A percentile compares a stretch with the other conserved stretches of the same genome.
phyloP scores from a whole-genome alignment of 768 basidiomycete species.

The Psilocybe cubensis region DNA sequence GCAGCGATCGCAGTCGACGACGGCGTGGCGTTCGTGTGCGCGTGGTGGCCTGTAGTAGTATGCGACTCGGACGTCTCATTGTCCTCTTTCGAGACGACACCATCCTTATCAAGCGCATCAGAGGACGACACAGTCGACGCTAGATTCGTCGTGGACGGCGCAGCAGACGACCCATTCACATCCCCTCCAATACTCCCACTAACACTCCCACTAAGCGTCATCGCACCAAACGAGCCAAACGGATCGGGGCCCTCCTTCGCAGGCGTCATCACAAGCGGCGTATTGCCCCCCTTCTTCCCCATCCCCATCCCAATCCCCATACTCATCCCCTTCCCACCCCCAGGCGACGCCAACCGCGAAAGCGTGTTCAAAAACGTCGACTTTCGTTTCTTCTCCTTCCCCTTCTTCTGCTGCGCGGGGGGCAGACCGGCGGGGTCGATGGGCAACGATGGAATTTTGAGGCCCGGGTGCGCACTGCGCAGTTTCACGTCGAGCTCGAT shows the following conservation, averaged over 20 bases:
- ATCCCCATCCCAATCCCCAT: slow-evolving; percentile 30
- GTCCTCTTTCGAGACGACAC: no score
- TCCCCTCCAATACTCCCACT: no score
- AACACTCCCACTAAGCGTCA: no score
- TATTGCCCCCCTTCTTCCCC: slow-evolving; percentile 35
- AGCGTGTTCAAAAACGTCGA: slow-evolving; percentile 87
- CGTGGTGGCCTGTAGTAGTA: not conserved
- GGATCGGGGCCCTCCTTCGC: slow-evolving; percentile 64
- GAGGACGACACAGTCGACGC: no score
- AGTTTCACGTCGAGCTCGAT: slow-evolving; percentile 85
- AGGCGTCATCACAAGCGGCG: slow-evolving; percentile 56
- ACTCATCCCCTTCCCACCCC: slow-evolving; percentile 49
- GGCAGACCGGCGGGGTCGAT: slow-evolving; percentile 59
- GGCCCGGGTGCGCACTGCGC: slow-evolving; percentile 59
- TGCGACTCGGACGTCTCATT: no score
- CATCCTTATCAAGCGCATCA: no score
- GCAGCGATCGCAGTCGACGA: slow-evolving; percentile 64
- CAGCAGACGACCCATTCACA: no score
- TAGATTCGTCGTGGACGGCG: no score
- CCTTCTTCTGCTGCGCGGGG: slow-evolving; percentile 60
- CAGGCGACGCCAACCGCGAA: slow-evolving; percentile 79
- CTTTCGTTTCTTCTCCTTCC: no score
- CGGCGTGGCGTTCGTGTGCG: slow-evolving; percentile 39
- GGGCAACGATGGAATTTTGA: slow-evolving; percentile 64
- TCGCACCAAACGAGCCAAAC: slow-evolving; percentile 48